Conservation (phyloP, 495 filamentous ascomycete species). For the Aspergillus panamensis region DNA sequence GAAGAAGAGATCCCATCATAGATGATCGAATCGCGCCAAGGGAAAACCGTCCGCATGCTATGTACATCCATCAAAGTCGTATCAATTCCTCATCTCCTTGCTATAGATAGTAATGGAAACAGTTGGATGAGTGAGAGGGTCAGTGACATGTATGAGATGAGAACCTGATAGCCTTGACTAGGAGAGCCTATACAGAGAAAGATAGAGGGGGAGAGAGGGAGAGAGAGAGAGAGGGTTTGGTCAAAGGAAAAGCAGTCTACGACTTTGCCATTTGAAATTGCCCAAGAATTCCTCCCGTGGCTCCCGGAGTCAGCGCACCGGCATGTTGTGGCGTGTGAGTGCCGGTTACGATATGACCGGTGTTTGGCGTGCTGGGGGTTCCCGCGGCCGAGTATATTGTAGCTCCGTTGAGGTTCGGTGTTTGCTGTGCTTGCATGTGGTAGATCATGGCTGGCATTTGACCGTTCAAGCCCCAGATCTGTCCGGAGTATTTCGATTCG, state of each 20-base stretch:
- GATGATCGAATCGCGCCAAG: constrained; percentile 16
- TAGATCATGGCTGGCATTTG: constrained; percentile 48
- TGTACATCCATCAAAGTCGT: constrained; percentile 29
- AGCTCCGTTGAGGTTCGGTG: constrained; percentile 55
- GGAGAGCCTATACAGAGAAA: constrained; percentile 19
- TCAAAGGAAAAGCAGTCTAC: constrained; percentile 12
- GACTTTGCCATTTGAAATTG: constrained; percentile 42
- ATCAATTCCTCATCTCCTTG: constrained; percentile 17
- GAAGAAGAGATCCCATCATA: constrained; percentile 3
- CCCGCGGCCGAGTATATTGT: constrained; percentile 55
- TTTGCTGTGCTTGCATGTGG: constrained; percentile 42
- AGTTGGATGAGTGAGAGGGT: constrained; percentile 1
- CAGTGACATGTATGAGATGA: constrained; percentile 4
- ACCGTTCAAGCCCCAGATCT: constrained; percentile 85
- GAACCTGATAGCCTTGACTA: not conserved
- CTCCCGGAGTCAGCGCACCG: constrained; percentile 64
- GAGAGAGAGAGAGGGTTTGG: not conserved
- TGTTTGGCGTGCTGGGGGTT: constrained; percentile 69
- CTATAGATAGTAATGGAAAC: constrained; percentile 1
- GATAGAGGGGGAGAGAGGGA: not conserved
- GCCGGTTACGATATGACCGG: constrained; percentile 48
- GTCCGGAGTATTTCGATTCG: constrained; percentile 69
- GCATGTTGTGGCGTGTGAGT: constrained; percentile 57
- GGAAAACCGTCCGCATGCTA: constrained; percentile 23
- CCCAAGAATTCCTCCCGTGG: constrained; percentile 56